Base-by-base conservation (phyloP, 805 yeast species). In the Zygoascus tannicola region DNA sequence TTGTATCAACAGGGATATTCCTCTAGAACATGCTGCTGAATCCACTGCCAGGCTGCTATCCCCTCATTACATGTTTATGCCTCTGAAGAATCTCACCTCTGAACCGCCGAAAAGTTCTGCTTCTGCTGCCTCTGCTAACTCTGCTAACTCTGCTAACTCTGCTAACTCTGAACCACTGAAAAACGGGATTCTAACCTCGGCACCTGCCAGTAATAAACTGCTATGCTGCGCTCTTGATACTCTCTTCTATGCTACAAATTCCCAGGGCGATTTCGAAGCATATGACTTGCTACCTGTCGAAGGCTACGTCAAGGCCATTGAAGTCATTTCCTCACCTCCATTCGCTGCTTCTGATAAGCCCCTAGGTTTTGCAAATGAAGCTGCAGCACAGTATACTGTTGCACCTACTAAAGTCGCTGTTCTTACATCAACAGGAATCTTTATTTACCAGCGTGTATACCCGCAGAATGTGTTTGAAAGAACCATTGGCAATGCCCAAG, bases 351-450 rank as follows among this genome's bases (percentile, higher is more conserved):
- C 90, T 0, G 65, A 75, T 35, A 76, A 76, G 37, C 94, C 95
- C 18, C 76, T 70, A 53, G 95, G 96, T 2, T 85, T 80, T 58
- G 85, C 86, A 7, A 88, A 90, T 58, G 79, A 79, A 47, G 78
- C 85, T 62, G 94, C 96, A 1, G 79, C 90, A 4, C 97, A 88
- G 55, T 90, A 85, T 57, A 74, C 79, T 15, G 63, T 74, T 16
- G 69, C 71, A 16, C 78, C 85, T 0, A 72, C 83, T 38, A 78
- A 76, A 54, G 74, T 88, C 56, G 96, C 95, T 0, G 78, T 90
- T 1, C 67, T 92, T 55, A 88, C 98, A 2, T 77, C 75, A 53
- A 74, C 76, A 16, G 87, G 95, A 2, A 75, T 90, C 32, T 80
- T 80, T 54, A 71, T 85, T 18, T 85, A 80, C 60, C 79, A 81